Base-by-base conservation (phyloP, 441 rosid genomes). In the Adansonia grandidieri region DNA sequence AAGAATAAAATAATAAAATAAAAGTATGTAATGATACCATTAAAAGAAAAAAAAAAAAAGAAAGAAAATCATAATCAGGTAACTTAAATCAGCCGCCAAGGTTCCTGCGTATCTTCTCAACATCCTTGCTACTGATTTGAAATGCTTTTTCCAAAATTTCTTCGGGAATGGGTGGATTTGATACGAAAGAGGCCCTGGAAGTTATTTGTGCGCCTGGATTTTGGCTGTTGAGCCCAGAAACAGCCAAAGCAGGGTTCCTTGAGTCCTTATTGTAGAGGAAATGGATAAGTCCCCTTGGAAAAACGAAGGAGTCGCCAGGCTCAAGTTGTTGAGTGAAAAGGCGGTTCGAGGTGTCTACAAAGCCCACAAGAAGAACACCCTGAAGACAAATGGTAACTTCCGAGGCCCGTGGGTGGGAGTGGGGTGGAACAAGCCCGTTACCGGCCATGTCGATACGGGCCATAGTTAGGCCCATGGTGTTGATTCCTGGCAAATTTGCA, bases 381-480 rank as follows among this genome's bases (percentile, higher is more conserved):
- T 63, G 19, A 0, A 93, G 82, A 81, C 95, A 91, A 22, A 80
- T 81, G 72, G 88, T 87, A 10, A 92, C 92, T 74, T 91, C 91
- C 0, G 98, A 92, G 87, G 92, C 95, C 74, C 94, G 85, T n/a
- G 93, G 94, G 81, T 91, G 95, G 17, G 72, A 76, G 74, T 89
- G 97, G 47, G 84, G 87, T 0, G 92, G 94, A 17, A 86, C 85
- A 0, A 84, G 15, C 20, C 92, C 93, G 1, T 78, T 19, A 0
- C 74, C 68, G 0, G 57, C 87, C 0, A 91, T 61, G 79, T 90
- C 93, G 0, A 87, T 42, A 0, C 91, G 88, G 75, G 83, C 89
- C 91, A 89, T 78, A 71, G 84, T 56, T 19, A 91, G 85, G 84
- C 94, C 93, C 90, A 88, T 77, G 9, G 90, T 88, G 85, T 93